Conservation (phyloP, 176 grass and related monocot genomes). For the Carex parvula region DNA sequence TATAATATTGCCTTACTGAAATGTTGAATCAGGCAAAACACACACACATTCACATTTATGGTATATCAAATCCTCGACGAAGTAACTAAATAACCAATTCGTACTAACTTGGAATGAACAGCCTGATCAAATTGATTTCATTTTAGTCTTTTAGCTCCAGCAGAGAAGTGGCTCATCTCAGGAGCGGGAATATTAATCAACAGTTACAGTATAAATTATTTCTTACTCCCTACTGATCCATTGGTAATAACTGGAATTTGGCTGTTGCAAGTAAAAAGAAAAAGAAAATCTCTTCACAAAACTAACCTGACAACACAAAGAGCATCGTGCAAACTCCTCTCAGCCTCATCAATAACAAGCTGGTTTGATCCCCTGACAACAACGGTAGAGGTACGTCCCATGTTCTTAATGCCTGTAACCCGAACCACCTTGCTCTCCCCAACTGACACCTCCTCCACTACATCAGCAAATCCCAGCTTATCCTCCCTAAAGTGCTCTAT, state of each 20-base stretch:
- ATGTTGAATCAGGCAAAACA: neutral
- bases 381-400: conserved; percentile 76
- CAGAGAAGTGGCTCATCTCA: neutral
- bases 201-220: neutral
- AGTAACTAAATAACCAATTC: neutral
- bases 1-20: neutral
- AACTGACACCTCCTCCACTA: conserved; percentile 75
- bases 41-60: neutral
- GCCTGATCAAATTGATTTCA: neutral
- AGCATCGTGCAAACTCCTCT: conserved; percentile 88
- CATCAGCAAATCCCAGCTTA: conserved; percentile 73
- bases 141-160: neutral
- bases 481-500: conserved; percentile 92
- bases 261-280: neutral
- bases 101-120: neutral
- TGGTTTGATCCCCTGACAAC: conserved; percentile 83
- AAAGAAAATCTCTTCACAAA: neutral
- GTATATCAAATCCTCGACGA: neutral
- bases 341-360: conserved; percentile 89
- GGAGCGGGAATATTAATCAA: neutral
- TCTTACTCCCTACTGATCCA: neutral
- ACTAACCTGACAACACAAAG: conserved; percentile 87
- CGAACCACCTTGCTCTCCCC: conserved; percentile 84
- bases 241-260: neutral
- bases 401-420: conserved; percentile 74